Conservation (phyloP, 352 stramenopile genomes). For the Saprolegnia diclina region DNA sequence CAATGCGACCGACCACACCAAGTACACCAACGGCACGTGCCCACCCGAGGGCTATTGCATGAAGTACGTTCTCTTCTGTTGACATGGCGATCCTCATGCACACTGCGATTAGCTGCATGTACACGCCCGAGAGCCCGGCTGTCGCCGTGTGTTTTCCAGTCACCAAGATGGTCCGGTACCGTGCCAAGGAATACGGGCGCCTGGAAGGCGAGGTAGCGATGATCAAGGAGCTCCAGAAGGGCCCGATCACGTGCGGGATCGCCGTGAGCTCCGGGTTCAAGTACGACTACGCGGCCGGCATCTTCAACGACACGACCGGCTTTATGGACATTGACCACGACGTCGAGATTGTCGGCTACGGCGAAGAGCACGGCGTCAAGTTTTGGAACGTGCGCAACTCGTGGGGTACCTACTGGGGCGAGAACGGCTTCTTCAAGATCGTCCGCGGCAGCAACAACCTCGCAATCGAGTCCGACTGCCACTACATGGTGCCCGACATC, state of each 20-base stretch:
- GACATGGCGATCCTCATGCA: too few species aligned
- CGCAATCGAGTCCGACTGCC: conserved; percentile 86
- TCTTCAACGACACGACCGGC: conserved; percentile 27
- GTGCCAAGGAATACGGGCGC: conserved; percentile 43
- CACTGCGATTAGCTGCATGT: conserved; percentile 42
- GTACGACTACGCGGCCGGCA: conserved; percentile 29
- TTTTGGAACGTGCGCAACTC: conserved; percentile 97
- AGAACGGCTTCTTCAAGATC: conserved; percentile 96
- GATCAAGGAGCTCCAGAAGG: conserved; percentile 29
- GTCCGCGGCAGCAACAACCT: conserved; percentile 78
- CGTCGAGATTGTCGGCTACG: conserved; percentile 88
- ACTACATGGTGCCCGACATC: conserved; percentile 25
- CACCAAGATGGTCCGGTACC: conserved; percentile 28
- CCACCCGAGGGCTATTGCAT: conserved; percentile 80
- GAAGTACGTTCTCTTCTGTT: too few species aligned
- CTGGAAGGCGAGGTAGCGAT: conserved; percentile 28
- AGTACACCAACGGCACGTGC: conserved; percentile 72
- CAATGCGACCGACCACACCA: conserved; percentile 76
- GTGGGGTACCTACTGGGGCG: conserved; percentile 91
- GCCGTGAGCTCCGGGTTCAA: conserved; percentile 23
- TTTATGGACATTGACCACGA: conserved; percentile 58
- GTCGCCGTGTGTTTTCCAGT: conserved; percentile 25
- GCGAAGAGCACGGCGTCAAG: conserved; percentile 80
- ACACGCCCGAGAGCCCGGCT: conserved; percentile 21
- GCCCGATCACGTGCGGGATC: conserved; percentile 29